Evolutionary conservation across 2,329 filamentous ascomycete genomes (phyloP).

Genomic region (Verticillium zaregamsianum): DNA sequence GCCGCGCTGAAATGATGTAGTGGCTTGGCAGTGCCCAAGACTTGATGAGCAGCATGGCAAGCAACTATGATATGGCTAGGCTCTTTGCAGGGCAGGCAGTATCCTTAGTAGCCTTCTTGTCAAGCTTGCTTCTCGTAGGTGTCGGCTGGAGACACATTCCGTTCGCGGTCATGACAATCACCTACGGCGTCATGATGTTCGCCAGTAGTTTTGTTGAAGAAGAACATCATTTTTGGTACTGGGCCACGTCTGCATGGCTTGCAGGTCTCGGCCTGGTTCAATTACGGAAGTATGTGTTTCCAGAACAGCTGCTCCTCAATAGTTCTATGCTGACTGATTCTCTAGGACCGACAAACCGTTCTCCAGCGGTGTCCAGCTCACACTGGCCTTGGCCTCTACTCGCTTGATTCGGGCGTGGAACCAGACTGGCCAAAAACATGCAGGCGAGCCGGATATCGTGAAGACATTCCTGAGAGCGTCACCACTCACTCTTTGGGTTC

Average conservation of each 20-base stretch:
- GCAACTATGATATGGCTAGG: conserved; percentile 76
- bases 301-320: background rate
- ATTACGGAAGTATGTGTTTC: conserved; percentile 30
- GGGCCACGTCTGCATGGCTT: conserved; percentile 71
- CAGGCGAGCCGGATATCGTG: conserved; percentile 84
- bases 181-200: conserved; percentile 90
- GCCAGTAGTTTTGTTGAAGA: conserved; percentile 97
- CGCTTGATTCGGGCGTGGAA: conserved; percentile 81
- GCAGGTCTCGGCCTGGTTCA: conserved; percentile 46
- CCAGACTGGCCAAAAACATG: conserved; percentile 94
- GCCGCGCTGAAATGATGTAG: conserved; percentile 18
- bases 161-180: conserved; percentile 47
- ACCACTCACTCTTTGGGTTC: conserved; percentile 66
- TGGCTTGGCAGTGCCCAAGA: conserved; percentile 73
- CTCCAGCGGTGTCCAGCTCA: background rate
- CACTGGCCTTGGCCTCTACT: conserved; percentile 53
- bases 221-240: conserved; percentile 99
- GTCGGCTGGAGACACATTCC: conserved; percentile 25
- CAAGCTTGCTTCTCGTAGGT: conserved; percentile 25
- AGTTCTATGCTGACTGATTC: background rate
- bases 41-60: conserved; percentile 83
- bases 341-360: background rate
- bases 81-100: conserved; percentile 45
- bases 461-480: conserved; percentile 63
- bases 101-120: conserved; percentile 30